Percentiles rank a stretch among this genome's conserved stretches.
Conservation (phyloP, 2,329 filamentous ascomycete genomes). For the Ampelomyces quisqualis region DNA sequence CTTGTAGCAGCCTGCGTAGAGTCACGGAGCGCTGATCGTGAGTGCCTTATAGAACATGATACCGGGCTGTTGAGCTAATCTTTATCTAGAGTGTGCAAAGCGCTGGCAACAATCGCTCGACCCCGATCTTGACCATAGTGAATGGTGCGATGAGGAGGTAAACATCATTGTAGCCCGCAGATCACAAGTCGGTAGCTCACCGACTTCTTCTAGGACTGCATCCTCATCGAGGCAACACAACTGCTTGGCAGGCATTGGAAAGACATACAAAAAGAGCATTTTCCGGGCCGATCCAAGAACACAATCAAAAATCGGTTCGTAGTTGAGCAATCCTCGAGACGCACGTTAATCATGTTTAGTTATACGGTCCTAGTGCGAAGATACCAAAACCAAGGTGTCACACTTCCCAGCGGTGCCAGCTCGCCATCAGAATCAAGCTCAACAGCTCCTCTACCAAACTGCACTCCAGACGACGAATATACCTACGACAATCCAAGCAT, state of each 20-base stretch:
- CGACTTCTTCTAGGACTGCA: constrained; percentile 22
- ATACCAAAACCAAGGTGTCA: constrained; percentile 35
- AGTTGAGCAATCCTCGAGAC: not conserved
- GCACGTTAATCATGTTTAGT: constrained; percentile 9
- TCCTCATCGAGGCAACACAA: constrained; percentile 37
- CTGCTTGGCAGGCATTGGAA: constrained; percentile 44
- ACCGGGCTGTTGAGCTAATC: constrained; percentile 2
- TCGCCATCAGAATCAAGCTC: constrained; percentile 23
- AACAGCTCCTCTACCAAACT: constrained; percentile 10
- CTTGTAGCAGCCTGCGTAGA: constrained; percentile 45
- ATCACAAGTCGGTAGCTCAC: not conserved
- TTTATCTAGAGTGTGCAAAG: constrained; percentile 49
- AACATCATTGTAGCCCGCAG: constrained; percentile 5
- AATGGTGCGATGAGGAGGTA: constrained; percentile 44
- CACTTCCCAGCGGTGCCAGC: constrained; percentile 24
- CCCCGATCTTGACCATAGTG: constrained; percentile 45
- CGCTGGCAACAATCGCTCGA: constrained; percentile 50
- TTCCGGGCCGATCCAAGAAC: constrained; percentile 43
- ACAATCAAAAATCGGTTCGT: constrained; percentile 44
- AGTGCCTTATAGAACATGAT: constrained; percentile 16
- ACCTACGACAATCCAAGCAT: constrained; percentile 13
- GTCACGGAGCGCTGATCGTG: constrained; percentile 45
- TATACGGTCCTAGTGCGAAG: constrained; percentile 37
- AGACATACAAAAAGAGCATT: constrained; percentile 38
- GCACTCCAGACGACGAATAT: constrained; percentile 24